Conservation (phyloP, 2,329 filamentous ascomycete species). For the Lomentospora prolificans region DNA sequence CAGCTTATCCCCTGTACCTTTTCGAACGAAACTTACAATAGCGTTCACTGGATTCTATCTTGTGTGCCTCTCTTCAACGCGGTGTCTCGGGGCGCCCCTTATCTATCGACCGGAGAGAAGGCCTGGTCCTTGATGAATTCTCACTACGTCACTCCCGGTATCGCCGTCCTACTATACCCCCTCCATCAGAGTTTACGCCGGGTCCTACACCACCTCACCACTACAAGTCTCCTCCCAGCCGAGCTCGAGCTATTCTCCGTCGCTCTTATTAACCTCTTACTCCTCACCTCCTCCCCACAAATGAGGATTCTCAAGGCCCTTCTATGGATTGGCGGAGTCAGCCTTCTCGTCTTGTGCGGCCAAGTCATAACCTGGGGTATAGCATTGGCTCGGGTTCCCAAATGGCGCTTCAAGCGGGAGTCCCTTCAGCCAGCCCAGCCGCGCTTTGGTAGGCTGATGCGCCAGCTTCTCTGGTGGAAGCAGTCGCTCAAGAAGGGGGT, state of each 20-base stretch:
- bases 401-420: conserved; percentile 71
- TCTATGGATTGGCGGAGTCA: conserved; percentile 74
- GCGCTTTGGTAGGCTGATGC: conserved; percentile 3
- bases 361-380: conserved; percentile 76
- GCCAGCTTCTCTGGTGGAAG: conserved; percentile 8
- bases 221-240: conserved; percentile 75
- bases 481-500: neutral
- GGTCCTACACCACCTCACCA: conserved; percentile 70
- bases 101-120: neutral
- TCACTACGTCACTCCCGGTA: conserved; percentile 40
- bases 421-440: neutral
- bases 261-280: conserved; percentile 68
- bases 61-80: conserved; percentile 50
- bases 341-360: conserved; percentile 62
- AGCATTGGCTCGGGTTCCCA: conserved; percentile 75
- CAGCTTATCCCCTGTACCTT: conserved; percentile 58
- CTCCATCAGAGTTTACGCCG: conserved; percentile 69
- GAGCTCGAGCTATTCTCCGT: conserved; percentile 83
- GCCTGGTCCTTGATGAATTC: conserved; percentile 3
- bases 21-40: conserved; percentile 46
- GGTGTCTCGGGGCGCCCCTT: conserved; percentile 6
- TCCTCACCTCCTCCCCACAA: conserved; percentile 74
- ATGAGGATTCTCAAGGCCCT: conserved; percentile 75
- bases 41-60: conserved; percentile 71
- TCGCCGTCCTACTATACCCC: conserved; percentile 61